Evolutionary conservation across 2,329 filamentous ascomycete genomes (phyloP).

Genomic region (Seiridium cupressi): DNA sequence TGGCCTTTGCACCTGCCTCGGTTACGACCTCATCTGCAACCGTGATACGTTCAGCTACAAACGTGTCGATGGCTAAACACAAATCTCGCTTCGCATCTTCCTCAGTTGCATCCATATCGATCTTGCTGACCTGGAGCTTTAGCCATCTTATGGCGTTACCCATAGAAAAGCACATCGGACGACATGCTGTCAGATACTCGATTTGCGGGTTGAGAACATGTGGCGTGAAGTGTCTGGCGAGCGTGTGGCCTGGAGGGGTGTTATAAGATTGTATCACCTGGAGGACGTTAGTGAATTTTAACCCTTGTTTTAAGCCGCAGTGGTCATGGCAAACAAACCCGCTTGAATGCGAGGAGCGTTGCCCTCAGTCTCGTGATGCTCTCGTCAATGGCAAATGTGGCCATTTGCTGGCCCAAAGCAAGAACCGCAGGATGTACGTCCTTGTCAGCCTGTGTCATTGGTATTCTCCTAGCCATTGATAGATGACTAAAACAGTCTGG

Average conservation of each 20-base stretch:
- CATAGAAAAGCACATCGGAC: conserved; percentile 96
- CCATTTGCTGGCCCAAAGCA: conserved; percentile 85
- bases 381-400: conserved; percentile 82
- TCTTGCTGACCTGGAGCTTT: conserved; percentile 86
- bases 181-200: conserved; percentile 87
- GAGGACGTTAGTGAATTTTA: neutral
- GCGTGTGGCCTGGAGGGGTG: conserved; percentile 78
- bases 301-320: neutral
- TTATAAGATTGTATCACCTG: conserved; percentile 91
- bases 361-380: conserved; percentile 85
- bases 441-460: conserved; percentile 61
- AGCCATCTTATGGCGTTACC: conserved; percentile 94
- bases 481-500: conserved; percentile 80
- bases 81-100: conserved; percentile 77
- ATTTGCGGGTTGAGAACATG: conserved; percentile 94
- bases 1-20: conserved; percentile 69
- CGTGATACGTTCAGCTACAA: conserved; percentile 86
- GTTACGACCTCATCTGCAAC: conserved; percentile 86
- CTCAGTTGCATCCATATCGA: conserved; percentile 84
- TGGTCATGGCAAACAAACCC: conserved; percentile 45
- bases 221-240: conserved; percentile 87
- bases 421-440: conserved; percentile 85
- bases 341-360: conserved; percentile 85
- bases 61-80: conserved; percentile 78
- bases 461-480: conserved; percentile 61